These are phyloP conservation scores for Agaricus blazei DNA, from an alignment of 768 basidiomycete species.

Conservation along the genomic window DNA sequence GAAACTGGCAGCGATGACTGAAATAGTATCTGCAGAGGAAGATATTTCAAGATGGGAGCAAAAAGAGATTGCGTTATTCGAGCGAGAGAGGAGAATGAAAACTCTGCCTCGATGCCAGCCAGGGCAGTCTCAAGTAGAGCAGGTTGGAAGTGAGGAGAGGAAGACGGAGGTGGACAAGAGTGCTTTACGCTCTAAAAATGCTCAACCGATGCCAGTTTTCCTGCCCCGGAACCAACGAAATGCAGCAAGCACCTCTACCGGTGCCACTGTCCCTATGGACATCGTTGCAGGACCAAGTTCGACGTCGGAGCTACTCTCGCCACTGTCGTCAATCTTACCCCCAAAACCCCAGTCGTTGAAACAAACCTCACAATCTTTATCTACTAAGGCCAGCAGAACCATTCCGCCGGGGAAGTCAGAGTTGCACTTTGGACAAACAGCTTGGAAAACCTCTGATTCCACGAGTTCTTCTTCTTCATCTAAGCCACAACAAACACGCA, in stretches of 20 bases:
- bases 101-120: too few species aligned
- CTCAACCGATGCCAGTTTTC: not conserved
- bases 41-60: constrained; percentile 3
- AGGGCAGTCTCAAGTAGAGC: not conserved
- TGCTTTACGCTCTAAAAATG: not conserved
- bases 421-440: too few species aligned
- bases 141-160: not conserved
- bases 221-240: not conserved
- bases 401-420: too few species aligned
- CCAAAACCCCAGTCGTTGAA: too few species aligned
- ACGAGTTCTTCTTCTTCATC: not conserved
- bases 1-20: constrained; percentile 25
- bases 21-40: constrained; percentile 21
- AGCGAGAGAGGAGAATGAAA: constrained; percentile 1
- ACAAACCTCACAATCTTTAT: too few species aligned
- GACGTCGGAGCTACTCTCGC: too few species aligned
- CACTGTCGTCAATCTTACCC: too few species aligned
- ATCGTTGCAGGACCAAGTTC: too few species aligned
- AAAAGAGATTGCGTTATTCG: constrained; percentile 19
- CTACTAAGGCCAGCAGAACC: not conserved
- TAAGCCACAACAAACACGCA: too few species aligned
- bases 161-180: not conserved
- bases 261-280: too few species aligned
- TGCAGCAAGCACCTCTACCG: not conserved
- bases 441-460: not conserved